These are phyloP conservation scores for Stentor coeruleus DNA, from an alignment of 73 alveolate species.

Conservation along the genomic window DNA sequence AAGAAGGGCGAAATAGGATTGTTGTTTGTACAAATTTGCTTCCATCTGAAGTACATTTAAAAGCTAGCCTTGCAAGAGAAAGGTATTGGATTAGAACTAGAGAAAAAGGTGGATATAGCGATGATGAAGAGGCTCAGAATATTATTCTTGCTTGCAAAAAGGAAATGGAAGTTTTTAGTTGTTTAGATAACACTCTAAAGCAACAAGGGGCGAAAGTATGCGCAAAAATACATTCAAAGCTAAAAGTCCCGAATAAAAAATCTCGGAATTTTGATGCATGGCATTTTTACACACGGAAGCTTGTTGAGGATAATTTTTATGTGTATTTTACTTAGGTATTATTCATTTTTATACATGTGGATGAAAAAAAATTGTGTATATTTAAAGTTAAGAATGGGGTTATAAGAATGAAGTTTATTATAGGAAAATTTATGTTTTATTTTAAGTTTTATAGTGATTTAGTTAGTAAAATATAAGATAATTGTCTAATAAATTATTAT, in stretches of 20 bases:
- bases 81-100: not conserved
- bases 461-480: too few relatives aligned
- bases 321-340: too few relatives aligned
- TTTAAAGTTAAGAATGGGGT: too few relatives aligned
- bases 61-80: not conserved
- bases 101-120: not conserved
- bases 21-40: not conserved
- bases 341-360: too few relatives aligned
- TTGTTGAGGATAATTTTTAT: not conserved
- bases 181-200: not conserved
- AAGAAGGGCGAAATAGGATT: not conserved
- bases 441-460: too few relatives aligned
- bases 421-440: too few relatives aligned
- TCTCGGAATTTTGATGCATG: not conserved
- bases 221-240: not conserved
- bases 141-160: not conserved
- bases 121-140: not conserved
- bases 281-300: not conserved
- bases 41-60: too few relatives aligned
- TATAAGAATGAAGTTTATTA: too few relatives aligned
- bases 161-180: not conserved
- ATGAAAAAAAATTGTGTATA: too few relatives aligned
- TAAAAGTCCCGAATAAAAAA: not conserved
- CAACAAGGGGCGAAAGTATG: not conserved
- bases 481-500: too few relatives aligned